Base-by-base conservation (phyloP, 2,329 filamentous ascomycete genomes). In the Claviceps cyperi region DNA sequence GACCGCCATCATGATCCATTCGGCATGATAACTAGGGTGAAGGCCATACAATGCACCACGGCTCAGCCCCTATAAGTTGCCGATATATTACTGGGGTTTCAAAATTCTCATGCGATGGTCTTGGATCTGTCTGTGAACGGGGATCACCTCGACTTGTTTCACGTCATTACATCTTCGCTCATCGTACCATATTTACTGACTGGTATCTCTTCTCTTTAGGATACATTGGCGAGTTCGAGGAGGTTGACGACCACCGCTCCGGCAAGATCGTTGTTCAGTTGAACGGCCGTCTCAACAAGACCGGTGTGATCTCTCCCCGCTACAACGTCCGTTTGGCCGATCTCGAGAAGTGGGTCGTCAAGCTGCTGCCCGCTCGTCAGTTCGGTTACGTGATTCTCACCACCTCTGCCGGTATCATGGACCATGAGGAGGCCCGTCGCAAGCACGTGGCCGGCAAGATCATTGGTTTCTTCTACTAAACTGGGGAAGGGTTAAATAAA, bases 1-100 rank as follows among this genome's bases (percentile, higher is more conserved):
- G 22, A 37, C 43, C 52, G 43, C 43, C 47, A 43, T 14, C 52
- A 47, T 40, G 46, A 43, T n/a, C 19, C 14, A 65, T 83, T 92
- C 92, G 91, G 90, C 84, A 85, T 96, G 88, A 97, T 97, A 97
- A 97, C 92, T 98, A 95, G 91, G 69, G 87, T 84, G 83, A 88
- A 81, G 81, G 83, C 91, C 83, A 80, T 79, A 70, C 59, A 15
- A 60, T 60, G 69, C 76, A 72, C 77, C 73, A 96, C 89, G 86
- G 84, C 83, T 78, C 84, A 82, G 88, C 91, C 88, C 90, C 88
- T 98, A 97, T 98, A 97, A 97, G 82, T 94, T 82, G 81, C 88
- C 91, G 92, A 94, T 86, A 98, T 74, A 98, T 92, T 70, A 13
- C 35, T 46, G 28, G 9, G 21, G 15, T n/a, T 43, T 44, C 17